phyloP scores from a whole-genome alignment of 306 rosid genomes.

The Hippophae rhamnoides region DNA sequence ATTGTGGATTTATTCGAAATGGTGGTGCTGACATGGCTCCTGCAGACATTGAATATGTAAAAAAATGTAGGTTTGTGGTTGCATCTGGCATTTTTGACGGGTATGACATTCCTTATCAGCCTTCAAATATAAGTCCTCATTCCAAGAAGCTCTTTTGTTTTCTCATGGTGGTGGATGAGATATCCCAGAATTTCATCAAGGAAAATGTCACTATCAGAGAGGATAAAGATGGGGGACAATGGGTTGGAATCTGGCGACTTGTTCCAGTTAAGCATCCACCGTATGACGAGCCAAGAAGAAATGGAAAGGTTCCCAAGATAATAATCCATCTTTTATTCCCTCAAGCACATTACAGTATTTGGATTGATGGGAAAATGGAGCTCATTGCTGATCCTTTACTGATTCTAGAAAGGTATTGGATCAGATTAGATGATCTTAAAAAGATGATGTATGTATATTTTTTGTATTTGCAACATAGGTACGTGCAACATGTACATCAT shows the following conservation, averaged over 20 bases:
- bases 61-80: constrained; percentile 87
- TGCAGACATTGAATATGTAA: constrained; percentile 53
- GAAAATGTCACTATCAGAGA: constrained; percentile 65
- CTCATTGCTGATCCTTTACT: constrained; percentile 84
- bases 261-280: constrained; percentile 62
- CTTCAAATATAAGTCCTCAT: constrained; percentile 64
- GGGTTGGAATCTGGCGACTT: constrained; percentile 98
- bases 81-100: constrained; percentile 96
- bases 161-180: constrained; percentile 90
- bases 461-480: background rate
- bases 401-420: constrained; percentile 72
- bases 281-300: constrained; percentile 96
- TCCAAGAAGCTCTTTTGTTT: constrained; percentile 84
- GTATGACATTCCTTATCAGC: constrained; percentile 85
- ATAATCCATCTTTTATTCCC: constrained; percentile 84
- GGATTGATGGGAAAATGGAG: constrained; percentile 99
- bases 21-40: constrained; percentile 87
- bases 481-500: background rate
- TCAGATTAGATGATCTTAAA: constrained; percentile 41
- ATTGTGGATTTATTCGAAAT: constrained; percentile 80
- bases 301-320: constrained; percentile 94
- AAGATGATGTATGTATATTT: constrained; percentile 33
- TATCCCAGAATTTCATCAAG: constrained; percentile 63
- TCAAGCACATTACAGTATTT: constrained; percentile 83
- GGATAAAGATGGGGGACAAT: constrained; percentile 57